Percentiles rank a stretch among this genome's conserved stretches.
phyloP scores from a whole-genome alignment of 768 basidiomycete species.

The Lactarius psammicola region DNA sequence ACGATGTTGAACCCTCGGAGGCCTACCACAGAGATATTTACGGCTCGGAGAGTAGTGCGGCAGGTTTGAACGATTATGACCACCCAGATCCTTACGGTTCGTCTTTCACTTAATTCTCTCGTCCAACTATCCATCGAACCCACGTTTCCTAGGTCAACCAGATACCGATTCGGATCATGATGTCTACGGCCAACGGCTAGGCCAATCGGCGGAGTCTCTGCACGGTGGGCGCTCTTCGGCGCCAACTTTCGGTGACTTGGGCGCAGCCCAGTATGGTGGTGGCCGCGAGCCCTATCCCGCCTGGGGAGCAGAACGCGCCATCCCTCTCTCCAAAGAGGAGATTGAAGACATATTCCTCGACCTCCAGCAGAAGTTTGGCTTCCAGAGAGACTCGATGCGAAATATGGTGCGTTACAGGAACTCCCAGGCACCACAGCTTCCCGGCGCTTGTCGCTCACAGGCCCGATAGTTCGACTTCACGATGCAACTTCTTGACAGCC shows the following conservation, averaged over 20 bases:
- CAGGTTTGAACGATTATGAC: slow-evolving; percentile 57
- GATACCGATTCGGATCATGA: slow-evolving; percentile 85
- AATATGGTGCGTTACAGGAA: slow-evolving; percentile 71
- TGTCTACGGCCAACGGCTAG: slow-evolving; percentile 64
- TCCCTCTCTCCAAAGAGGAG: slow-evolving; percentile 98
- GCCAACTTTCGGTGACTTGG: slow-evolving; percentile 68
- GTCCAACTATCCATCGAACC: background rate
- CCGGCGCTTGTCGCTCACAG: slow-evolving; percentile 12
- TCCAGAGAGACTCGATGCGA: slow-evolving; percentile 91
- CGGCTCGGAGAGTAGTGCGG: slow-evolving; percentile 67
- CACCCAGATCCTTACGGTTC: slow-evolving; percentile 54
- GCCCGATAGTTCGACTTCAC: slow-evolving; percentile 82
- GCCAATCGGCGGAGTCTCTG: slow-evolving; percentile 75
- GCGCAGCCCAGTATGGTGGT: slow-evolving; percentile 43
- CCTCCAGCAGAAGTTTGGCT: slow-evolving; percentile 97
- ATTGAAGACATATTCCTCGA: slow-evolving; percentile 98
- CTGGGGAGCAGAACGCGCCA: slow-evolving; percentile 88
- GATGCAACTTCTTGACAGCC: slow-evolving; percentile 96
- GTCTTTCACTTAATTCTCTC: background rate
- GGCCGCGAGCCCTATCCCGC: slow-evolving; percentile 88
- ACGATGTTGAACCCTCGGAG: slow-evolving; percentile 70
- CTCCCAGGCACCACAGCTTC: background rate
- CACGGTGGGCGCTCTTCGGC: slow-evolving; percentile 69
- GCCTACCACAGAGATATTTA: slow-evolving; percentile 63
- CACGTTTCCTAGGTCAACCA: slow-evolving; percentile 52